phyloP scores from a whole-genome alignment of 495 filamentous ascomycete genomes.

The Neurospora tetrasperma region DNA sequence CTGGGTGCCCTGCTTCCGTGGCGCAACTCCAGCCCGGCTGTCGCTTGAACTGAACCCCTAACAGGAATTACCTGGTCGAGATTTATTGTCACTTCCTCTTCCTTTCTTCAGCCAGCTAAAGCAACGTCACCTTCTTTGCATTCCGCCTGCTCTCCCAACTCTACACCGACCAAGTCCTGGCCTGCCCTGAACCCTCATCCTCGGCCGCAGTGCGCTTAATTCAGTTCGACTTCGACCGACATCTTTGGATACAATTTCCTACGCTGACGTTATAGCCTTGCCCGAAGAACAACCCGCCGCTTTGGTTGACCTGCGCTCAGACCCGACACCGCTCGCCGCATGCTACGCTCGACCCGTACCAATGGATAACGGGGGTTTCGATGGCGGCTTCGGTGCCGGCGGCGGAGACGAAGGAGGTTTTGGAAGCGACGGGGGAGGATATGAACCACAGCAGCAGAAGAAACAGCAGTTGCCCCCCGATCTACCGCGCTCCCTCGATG shows the following conservation, averaged over 20 bases:
- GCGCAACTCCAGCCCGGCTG: not conserved
- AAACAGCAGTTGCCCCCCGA: conserved; percentile 63
- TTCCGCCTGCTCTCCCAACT: not conserved
- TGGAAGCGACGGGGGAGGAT: not conserved
- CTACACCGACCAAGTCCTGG: not conserved
- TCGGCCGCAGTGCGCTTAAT: not conserved
- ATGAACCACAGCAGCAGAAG: conserved; percentile 10
- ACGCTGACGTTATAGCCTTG: not conserved
- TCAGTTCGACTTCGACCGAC: not conserved
- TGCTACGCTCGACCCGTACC: conserved; percentile 10
- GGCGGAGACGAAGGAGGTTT: conserved; percentile 11
- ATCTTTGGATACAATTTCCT: not conserved
- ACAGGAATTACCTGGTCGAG: not conserved
- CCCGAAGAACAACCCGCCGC: not conserved
- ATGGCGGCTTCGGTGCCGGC: conserved; percentile 13
- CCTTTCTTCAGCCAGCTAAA: not conserved
- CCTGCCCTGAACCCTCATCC: not conserved
- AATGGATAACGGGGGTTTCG: conserved; percentile 50
- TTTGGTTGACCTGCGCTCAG: not conserved
- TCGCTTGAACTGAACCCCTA: not conserved
- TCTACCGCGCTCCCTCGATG: conserved; percentile 82
- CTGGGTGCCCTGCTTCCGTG: not conserved
- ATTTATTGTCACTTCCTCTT: not conserved
- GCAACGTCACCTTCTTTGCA: not conserved
- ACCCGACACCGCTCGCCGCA: conserved; percentile 13